A percentile compares a stretch with the other conserved stretches of the same genome.
Conservation (phyloP, 305 asterid species). For the Solanum aculeatissimum region DNA sequence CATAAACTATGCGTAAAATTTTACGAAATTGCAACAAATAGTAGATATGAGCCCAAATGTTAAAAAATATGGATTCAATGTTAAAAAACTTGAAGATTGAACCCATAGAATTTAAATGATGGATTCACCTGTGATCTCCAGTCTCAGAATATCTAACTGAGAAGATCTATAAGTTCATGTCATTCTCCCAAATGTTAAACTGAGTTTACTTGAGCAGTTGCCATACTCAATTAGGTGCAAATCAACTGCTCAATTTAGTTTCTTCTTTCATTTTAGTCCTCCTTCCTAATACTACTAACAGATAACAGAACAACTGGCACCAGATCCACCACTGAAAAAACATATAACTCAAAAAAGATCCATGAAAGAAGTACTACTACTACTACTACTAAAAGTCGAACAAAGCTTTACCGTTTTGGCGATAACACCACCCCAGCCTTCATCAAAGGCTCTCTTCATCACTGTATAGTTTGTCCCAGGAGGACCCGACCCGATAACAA, state of each 20-base stretch:
- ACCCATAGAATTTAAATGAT: not conserved
- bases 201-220: not conserved
- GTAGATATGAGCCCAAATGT: not conserved
- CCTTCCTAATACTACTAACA: not conserved
- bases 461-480: constrained; percentile 92
- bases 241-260: not conserved
- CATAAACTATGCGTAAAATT: not conserved
- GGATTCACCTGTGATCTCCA: not conserved
- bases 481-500: constrained; percentile 96
- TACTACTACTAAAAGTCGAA: not conserved
- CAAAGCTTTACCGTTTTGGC: constrained; percentile 69
- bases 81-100: not conserved
- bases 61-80: not conserved
- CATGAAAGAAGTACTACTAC: not conserved
- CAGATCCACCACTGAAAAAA: not conserved
- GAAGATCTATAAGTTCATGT: not conserved
- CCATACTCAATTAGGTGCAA: not conserved
- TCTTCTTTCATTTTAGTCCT: not conserved
- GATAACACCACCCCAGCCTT: constrained; percentile 97
- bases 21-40: not conserved
- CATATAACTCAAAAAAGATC: not conserved
- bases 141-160: not conserved
- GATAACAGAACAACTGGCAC: not conserved
- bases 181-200: not conserved
- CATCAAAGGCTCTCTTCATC: constrained; percentile 93